These are phyloP conservation scores for Streptanthus diversifolius DNA, from an alignment of 345 rosid genomes.

Conservation along the genomic window DNA sequence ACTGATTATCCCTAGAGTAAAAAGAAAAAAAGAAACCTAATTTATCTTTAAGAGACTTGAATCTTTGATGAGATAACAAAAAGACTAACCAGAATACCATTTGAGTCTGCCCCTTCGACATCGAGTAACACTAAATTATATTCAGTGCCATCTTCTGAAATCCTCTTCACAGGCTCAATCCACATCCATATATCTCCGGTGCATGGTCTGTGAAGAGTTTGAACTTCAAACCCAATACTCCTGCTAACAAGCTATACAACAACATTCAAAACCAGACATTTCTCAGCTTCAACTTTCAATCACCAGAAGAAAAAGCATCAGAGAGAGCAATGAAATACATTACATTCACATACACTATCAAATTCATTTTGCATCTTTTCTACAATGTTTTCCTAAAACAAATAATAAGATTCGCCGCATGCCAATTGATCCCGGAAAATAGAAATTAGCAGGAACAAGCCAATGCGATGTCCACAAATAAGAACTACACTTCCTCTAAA, in stretches of 20 bases:
- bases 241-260: constrained; percentile 37
- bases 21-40: neutral
- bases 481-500: neutral
- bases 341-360: neutral
- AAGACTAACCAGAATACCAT: constrained; percentile 27
- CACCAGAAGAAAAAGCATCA: neutral
- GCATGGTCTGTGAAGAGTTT: constrained; percentile 34
- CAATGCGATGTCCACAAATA: neutral
- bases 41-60: neutral
- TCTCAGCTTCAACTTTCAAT: neutral
- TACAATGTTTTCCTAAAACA: neutral
- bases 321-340: neutral
- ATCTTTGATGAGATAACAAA: neutral
- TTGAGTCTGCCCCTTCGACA: constrained; percentile 37
- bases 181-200: constrained; percentile 50
- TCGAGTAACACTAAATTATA: constrained; percentile 41
- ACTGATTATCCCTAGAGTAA: neutral
- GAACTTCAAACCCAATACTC: constrained; percentile 43
- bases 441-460: neutral
- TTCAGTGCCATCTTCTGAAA: constrained; percentile 40
- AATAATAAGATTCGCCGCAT: neutral
- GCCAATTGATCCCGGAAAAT: neutral
- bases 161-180: constrained; percentile 43
- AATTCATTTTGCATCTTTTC: neutral
- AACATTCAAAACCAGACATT: constrained; percentile 13